A percentile compares a stretch with the other conserved stretches of the same genome.
These are phyloP conservation scores for Anethum foeniculum DNA, from an alignment of 140 eudicot species.

Conservation along the genomic window DNA sequence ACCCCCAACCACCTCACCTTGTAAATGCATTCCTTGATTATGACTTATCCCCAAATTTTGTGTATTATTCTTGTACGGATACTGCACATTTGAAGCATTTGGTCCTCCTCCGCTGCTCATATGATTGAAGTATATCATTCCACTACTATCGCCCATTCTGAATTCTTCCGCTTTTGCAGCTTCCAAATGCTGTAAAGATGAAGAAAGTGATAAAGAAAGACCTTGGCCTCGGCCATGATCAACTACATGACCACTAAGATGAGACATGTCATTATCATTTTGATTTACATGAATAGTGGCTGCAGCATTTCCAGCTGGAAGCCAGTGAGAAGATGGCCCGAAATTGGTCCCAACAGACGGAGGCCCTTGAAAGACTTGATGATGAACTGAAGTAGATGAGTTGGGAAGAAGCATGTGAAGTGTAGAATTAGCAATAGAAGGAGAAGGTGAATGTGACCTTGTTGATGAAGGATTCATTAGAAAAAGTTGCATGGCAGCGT, in stretches of 20 bases:
- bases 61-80: neutral
- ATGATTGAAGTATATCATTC: slow-evolving; percentile 18
- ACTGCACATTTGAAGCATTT: neutral
- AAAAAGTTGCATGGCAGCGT: slow-evolving; percentile 31
- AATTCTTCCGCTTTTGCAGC: slow-evolving; percentile 29
- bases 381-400: slow-evolving; percentile 10
- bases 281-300: neutral
- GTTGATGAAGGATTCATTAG: slow-evolving; percentile 12
- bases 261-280: neutral
- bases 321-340: slow-evolving; percentile 15
- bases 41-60: slow-evolving; percentile 1
- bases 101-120: slow-evolving; percentile 4
- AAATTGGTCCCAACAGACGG: neutral
- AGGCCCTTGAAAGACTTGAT: slow-evolving; percentile 19
- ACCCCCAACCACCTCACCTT: slow-evolving; percentile 6
- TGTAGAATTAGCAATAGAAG: slow-evolving; percentile 1
- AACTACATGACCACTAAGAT: neutral
- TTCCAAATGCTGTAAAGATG: slow-evolving; percentile 28
- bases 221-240: slow-evolving; percentile 32
- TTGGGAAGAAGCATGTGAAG: slow-evolving; percentile 19
- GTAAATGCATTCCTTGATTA: slow-evolving; percentile 6
- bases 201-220: slow-evolving; percentile 30
- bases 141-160: slow-evolving; percentile 14
- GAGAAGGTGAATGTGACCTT: slow-evolving; percentile 16
- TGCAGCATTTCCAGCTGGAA: neutral